phyloP scores from a whole-genome alignment of 2,329 filamentous ascomycete genomes.

The Rhynchosporium graminicola region DNA sequence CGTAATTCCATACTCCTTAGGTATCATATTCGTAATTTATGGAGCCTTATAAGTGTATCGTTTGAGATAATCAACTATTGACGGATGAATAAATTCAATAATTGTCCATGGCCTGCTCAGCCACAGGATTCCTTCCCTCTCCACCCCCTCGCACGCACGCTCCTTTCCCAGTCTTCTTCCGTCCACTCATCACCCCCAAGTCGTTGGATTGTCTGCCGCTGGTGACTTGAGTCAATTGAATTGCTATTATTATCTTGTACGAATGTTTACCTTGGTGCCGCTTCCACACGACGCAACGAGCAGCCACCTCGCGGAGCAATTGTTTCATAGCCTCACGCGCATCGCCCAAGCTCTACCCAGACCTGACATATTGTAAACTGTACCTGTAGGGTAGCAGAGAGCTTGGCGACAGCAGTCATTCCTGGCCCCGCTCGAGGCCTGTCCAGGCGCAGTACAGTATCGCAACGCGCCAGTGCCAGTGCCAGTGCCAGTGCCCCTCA shows the following conservation, averaged over 20 bases:
- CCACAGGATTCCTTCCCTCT: not conserved
- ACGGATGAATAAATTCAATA: constrained; percentile 8
- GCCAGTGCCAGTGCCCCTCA: constrained; percentile 8
- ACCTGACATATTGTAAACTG: not conserved
- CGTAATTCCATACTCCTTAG: no score
- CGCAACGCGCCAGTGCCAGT: constrained; percentile 14
- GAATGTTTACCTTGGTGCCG: constrained; percentile 6
- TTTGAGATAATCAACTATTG: no score
- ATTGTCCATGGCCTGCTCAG: not conserved
- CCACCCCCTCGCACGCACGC: not conserved
- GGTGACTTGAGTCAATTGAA: not conserved
- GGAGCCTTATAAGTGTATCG: no score
- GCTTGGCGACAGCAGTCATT: constrained; percentile 14
- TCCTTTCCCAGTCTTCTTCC: constrained; percentile 20
- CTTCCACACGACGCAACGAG: not conserved
- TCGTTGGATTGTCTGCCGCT: not conserved
- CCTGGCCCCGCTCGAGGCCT: constrained; percentile 9
- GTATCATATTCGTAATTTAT: no score
- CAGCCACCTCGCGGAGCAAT: constrained; percentile 22
- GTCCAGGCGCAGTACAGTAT: no score
- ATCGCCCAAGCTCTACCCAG: constrained; percentile 11
- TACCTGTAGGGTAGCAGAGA: constrained; percentile 16
- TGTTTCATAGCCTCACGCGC: constrained; percentile 23
- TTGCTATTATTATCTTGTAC: constrained; percentile 31
- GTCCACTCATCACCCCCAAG: not conserved